These are phyloP conservation scores for Nephelium lappaceum DNA, from an alignment of 345 rosid species.

Conservation along the genomic window DNA sequence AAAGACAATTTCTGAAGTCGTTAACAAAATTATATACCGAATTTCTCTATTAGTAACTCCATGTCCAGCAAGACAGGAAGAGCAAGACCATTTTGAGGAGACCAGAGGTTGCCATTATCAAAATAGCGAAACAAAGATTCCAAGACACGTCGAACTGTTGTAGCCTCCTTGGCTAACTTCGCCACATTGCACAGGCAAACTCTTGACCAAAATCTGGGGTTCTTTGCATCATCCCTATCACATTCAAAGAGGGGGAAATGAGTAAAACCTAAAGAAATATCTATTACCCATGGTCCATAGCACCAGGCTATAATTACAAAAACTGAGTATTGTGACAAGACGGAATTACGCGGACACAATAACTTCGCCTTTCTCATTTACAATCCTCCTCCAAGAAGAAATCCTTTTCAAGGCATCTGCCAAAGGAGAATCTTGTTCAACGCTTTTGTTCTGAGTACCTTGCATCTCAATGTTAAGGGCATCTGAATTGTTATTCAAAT, in stretches of 20 bases:
- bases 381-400: constrained; percentile 64
- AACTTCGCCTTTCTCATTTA: constrained; percentile 67
- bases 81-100: constrained; percentile 61
- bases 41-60: constrained; percentile 63
- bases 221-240: constrained; percentile 57
- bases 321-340: constrained; percentile 20
- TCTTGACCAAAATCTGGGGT: constrained; percentile 66
- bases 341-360: constrained; percentile 51
- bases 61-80: constrained; percentile 57
- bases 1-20: constrained; percentile 7
- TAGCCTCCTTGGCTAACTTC: constrained; percentile 71
- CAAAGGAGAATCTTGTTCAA: constrained; percentile 32
- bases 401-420: constrained; percentile 43
- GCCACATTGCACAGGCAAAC: constrained; percentile 68
- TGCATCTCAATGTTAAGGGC: constrained; percentile 26
- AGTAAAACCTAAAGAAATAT: constrained; percentile 9
- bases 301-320: constrained; percentile 3
- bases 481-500: constrained; percentile 23
- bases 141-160: constrained; percentile 65
- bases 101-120: constrained; percentile 64
- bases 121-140: constrained; percentile 71
- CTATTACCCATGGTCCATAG: constrained; percentile 6
- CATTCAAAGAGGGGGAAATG: neutral
- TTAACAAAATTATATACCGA: constrained; percentile 42
- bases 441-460: constrained; percentile 28